Conservation (phyloP, 176 grass and related monocot species). For the Dendrocalamus sinicus region DNA sequence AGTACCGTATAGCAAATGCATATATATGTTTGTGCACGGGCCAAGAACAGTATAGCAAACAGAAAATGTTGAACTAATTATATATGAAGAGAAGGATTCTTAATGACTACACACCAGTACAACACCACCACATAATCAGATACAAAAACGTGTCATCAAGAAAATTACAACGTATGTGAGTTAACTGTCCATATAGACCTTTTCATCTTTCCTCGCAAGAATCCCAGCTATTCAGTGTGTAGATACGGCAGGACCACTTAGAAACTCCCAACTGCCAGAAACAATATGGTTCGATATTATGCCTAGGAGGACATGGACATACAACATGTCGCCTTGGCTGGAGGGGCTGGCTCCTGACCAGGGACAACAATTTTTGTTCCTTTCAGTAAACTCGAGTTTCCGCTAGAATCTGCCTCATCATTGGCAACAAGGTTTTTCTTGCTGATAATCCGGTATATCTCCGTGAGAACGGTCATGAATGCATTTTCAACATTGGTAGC, state of each 20-base stretch:
- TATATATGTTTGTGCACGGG: neutral
- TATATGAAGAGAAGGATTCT: conserved; percentile 20
- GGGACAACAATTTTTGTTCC: conserved; percentile 60
- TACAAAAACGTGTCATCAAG: conserved; percentile 30
- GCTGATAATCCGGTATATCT: conserved; percentile 60
- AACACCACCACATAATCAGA: conserved; percentile 25
- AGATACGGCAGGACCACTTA: neutral
- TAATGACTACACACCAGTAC: conserved; percentile 29
- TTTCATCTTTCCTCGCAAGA: conserved; percentile 39
- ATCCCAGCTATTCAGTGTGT: conserved; percentile 21
- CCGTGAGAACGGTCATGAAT: conserved; percentile 45
- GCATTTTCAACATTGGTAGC: conserved; percentile 57
- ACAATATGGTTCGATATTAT: neutral
- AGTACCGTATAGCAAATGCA: conserved; percentile 13
- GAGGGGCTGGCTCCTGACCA: conserved; percentile 42
- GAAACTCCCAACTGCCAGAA: neutral
- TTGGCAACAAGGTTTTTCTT: conserved; percentile 68
- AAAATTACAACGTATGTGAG: conserved; percentile 45
- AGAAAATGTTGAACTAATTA: neutral
- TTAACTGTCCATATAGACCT: conserved; percentile 33
- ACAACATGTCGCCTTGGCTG: conserved; percentile 57
- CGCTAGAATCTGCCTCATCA: conserved; percentile 42
- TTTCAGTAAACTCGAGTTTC: conserved; percentile 58
- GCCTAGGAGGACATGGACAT: conserved; percentile 61
- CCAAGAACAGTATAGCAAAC: neutral